Conservation (phyloP, 495 filamentous ascomycete genomes). For the Hypoxylon cercidicola region DNA sequence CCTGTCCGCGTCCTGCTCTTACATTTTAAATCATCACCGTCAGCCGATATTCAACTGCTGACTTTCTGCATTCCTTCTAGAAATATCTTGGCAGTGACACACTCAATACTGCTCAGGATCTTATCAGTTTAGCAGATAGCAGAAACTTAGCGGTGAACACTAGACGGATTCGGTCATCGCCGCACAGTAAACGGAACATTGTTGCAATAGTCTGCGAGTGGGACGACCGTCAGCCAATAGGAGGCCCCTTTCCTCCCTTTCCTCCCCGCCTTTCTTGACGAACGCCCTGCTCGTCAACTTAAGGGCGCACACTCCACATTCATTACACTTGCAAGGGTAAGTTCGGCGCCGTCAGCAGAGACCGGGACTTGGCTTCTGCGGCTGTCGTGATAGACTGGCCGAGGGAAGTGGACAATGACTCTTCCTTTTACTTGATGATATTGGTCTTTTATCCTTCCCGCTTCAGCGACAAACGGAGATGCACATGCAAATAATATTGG, state of each 20-base stretch:
- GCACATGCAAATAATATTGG: constrained; percentile 18
- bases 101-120: constrained; percentile 4
- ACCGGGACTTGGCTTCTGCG: constrained; percentile 22
- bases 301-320: constrained; percentile 47
- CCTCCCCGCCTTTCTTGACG: constrained; percentile 36
- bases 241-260: constrained; percentile 12
- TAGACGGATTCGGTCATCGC: constrained; percentile 12
- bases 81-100: constrained; percentile 20
- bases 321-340: constrained; percentile 33
- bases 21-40: background rate
- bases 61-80: constrained; percentile 12
- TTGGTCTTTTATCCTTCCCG: constrained; percentile 18
- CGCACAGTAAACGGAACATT: constrained; percentile 37
- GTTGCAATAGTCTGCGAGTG: constrained; percentile 39
- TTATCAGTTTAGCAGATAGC: constrained; percentile 25
- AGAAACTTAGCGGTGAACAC: constrained; percentile 33
- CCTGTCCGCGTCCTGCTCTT: background rate
- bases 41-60: background rate
- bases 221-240: constrained; percentile 22
- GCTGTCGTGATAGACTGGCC: constrained; percentile 19
- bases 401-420: constrained; percentile 32
- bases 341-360: constrained; percentile 39
- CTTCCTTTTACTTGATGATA: constrained; percentile 30
- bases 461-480: constrained; percentile 36
- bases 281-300: constrained; percentile 48